Base-by-base conservation (phyloP, 352 stramenopile genomes). In the Globisporangium paroecandrum region DNA sequence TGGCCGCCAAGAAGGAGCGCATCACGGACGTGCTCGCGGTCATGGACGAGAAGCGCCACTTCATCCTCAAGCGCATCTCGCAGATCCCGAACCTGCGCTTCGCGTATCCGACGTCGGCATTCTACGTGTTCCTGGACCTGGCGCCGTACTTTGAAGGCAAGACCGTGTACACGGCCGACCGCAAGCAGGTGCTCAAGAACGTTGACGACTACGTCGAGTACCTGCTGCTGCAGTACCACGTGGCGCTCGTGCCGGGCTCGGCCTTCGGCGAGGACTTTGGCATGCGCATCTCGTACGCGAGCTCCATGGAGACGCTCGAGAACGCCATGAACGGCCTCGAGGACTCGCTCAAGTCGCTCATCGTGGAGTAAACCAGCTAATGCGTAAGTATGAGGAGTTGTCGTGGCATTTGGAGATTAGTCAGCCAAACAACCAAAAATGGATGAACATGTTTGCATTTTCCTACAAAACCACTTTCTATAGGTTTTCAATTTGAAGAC, bases 71-170 rank as follows among this genome's bases (percentile, higher is more conserved):
- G 46, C 76, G 86, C 20, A 75, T 99, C 22, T 61, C 73, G n/a
- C 79, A 81, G 29, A 98, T 99, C 56, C 82, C 90, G 4, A 71
- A 91, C 29, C 70, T 99, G 18, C 75, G 65, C 1, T 95, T 92
- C 34, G 79, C 86, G 27, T 85, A 98, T 68, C 95, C 97, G 25
- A 89, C 90, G 62, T 95, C 94, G 27, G 95, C 97, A 15, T 99
- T 99, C 80, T 99, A 99, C 71, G 86, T 98, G 46, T 91, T 99
- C 55, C 81, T 96, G 43, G 94, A 99, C 71, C 77, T 99, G 29
- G 82, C 82, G 3, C 66, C 66, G 61, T 94, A 94, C 70, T 91
- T 94, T 62, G 83, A 85, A 9, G 89, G 76, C 63, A 84, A 85
- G 72, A 72, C 75, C 49, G 77, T 72, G 34, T 78, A 68, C 56